Percentiles rank a stretch among this genome's conserved stretches.
Evolutionary conservation across 768 basidiomycete genomes (phyloP).

Genomic region (Rhodotorula sphaerocarpa): DNA sequence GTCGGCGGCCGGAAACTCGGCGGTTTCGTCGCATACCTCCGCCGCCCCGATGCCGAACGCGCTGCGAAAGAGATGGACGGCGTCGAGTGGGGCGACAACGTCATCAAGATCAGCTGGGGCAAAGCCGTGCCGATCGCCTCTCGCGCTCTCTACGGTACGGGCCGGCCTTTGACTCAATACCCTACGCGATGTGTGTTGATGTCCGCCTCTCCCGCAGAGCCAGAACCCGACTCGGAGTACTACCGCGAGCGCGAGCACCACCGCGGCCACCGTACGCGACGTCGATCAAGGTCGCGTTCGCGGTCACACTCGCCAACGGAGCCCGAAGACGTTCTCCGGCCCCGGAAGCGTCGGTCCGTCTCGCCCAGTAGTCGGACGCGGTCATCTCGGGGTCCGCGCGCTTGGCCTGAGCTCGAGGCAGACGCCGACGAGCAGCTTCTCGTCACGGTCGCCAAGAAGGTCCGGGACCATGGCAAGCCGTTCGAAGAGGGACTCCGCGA

Average conservation of each 20-base stretch:
- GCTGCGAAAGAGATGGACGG: constrained; percentile 87
- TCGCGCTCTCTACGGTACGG: constrained; percentile 45
- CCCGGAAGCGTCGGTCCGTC: constrained; percentile 20
- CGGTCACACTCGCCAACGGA: constrained; percentile 18
- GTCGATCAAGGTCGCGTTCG: constrained; percentile 31
- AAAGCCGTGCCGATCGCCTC: constrained; percentile 83
- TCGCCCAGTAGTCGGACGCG: constrained; percentile 43
- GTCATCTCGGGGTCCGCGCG: constrained; percentile 42
- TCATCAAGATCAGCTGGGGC: constrained; percentile 89
- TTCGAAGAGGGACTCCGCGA: constrained; percentile 97
- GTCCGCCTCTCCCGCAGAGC: constrained; percentile 1
- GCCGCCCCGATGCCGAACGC: constrained; percentile 75
- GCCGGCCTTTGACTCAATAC: background rate
- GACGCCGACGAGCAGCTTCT: constrained; percentile 79
- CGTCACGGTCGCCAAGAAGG: constrained; percentile 72
- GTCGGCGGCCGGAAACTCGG: constrained; percentile 65
- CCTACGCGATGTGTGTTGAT: background rate
- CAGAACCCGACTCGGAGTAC: background rate
- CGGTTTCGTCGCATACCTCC: constrained; percentile 97
- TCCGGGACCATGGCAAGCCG: constrained; percentile 68
- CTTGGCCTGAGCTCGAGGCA: constrained; percentile 45
- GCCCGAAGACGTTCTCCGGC: constrained; percentile 37
- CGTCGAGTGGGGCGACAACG: constrained; percentile 83
- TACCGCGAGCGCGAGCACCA: constrained; percentile 42
- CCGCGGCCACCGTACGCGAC: constrained; percentile 50